Evolutionary conservation across 176 grass and related monocot genomes (phyloP).

Genomic region (bread wheat (Triticum aestivum)): IWGSC_CS_RefSeq_v2.1 NC_057811.1:320692063-320692562

Average conservation of each 20-base stretch:
- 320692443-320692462: conserved; percentile 54
- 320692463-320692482: conserved; percentile 71
- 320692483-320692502: conserved; percentile 81
- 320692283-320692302: not conserved
- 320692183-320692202: conserved; percentile 21
- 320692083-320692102: not conserved
- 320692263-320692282: not conserved
- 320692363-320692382: conserved; percentile 34
- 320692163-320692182: conserved; percentile 2
- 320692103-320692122: conserved; percentile 20
- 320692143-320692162: conserved; percentile 13
- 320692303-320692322: not conserved
- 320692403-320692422: conserved; percentile 94
- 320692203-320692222: not conserved
- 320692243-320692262: conserved; percentile 5
- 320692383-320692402: conserved; percentile 74
- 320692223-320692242: not conserved
- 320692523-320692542: conserved; percentile 91
- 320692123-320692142: conserved; percentile 9
- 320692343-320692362: conserved; percentile 16
- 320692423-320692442: conserved; percentile 87
- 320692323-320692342: conserved; percentile 6
- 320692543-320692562: conserved; percentile 76
- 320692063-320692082: conserved; percentile 29
- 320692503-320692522: conserved; percentile 75